Evolutionary conservation across 1,284 basidiomycete genomes (phyloP).

Genomic region (Sanguinoderma infundibulare): DNA sequence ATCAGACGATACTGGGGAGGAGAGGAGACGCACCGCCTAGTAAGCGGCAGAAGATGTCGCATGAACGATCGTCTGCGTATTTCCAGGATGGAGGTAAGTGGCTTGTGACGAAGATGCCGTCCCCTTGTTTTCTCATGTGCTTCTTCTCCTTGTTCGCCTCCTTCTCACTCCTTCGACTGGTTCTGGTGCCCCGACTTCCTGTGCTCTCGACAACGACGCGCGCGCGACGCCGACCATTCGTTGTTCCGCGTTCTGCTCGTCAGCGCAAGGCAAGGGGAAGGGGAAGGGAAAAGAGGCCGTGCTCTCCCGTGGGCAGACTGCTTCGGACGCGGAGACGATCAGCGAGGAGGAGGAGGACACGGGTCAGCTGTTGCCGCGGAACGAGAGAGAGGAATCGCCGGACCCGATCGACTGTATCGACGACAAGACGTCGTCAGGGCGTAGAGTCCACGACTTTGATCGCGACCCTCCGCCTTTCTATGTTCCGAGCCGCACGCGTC

Average conservation of each 20-base stretch:
- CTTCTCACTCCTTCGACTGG: no score
- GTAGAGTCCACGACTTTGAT: slow-evolving; percentile 7
- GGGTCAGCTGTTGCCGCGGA: not conserved
- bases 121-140: not conserved
- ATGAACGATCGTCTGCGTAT: slow-evolving; percentile 1
- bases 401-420: slow-evolving; percentile 15
- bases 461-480: no score
- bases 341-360: slow-evolving; percentile 8
- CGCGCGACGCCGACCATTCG: no score
- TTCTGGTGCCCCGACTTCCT: no score
- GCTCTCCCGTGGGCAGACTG: not conserved
- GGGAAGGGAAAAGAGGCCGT: slow-evolving; percentile 9
- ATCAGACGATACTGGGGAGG: not conserved
- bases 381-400: slow-evolving; percentile 7
- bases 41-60: slow-evolving; percentile 16
- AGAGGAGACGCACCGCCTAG: no score
- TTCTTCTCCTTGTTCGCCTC: not conserved
- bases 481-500: slow-evolving; percentile 3
- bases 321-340: slow-evolving; percentile 1
- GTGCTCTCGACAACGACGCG: no score
- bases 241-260: no score
- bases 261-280: slow-evolving; percentile 3
- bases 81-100: slow-evolving; percentile 16
- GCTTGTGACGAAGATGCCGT: not conserved
- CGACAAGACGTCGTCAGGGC: not conserved